Base-by-base conservation (phyloP, 495 filamentous ascomycete genomes). In the Hypomontagnella monticulosa region DNA sequence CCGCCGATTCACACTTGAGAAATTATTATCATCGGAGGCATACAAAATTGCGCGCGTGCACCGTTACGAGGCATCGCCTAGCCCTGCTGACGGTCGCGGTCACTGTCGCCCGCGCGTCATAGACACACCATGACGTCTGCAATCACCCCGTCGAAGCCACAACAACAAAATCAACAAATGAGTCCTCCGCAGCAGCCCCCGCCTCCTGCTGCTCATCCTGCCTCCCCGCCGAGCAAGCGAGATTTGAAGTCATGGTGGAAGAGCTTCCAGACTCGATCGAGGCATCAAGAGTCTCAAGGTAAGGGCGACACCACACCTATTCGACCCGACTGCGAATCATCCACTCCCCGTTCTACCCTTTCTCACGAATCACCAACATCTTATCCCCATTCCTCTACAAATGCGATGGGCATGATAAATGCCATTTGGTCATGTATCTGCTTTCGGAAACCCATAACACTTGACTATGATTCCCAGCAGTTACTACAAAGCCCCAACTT, bases 171-270 rank as follows among this genome's bases (percentile, higher is more conserved):
- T 19, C 72, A 63, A 8, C 70, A 74, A 64, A 72, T 64, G 69
- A 68, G 52, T 54, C 60, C 70, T 18, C 62, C 67, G 36, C 73
- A 63, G 15, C 69, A 65, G 37, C 55, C 67, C 14, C 59, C 56
- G n/a, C 64, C 55, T 32, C 23, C 30, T 55, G 11, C 56, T 53
- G 46, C 66, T 48, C 70, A 75, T 37, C 61, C 76, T 36, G 71
- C 75, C 56, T 87, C 89, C 36, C 87, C 89, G 8, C 88, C 92
- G 33, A 89, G 85, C 51, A 93, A 87, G 76, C 85, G 90, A 71
- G 91, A 96, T 70, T 80, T 96, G 56, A 88, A 91, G 69, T 92
- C 89, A 23, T 97, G 93, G 93, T 97, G 93, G 93, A 93, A 89
- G 77, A 84, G 86, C 48, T 97, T 97, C 79, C 92, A 91, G 77